Conservation (phyloP, 2,329 filamentous ascomycete species). For the Stemphylium vesicarium region DNA sequence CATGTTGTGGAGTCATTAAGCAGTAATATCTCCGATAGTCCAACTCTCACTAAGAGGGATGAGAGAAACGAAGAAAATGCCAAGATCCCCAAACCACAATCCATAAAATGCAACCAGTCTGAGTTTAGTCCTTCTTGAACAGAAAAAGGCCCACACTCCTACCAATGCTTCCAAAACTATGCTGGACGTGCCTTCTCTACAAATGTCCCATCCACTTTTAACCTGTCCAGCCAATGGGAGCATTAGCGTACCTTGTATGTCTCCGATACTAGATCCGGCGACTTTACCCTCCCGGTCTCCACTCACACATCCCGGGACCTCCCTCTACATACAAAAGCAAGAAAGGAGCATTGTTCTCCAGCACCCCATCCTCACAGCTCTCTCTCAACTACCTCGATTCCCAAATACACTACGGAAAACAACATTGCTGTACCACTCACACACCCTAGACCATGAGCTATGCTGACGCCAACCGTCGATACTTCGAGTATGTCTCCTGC, state of each 20-base stretch:
- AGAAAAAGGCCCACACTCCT: background rate
- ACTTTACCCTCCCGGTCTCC: slow-evolving; percentile 14
- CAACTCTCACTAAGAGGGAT: too few relatives aligned
- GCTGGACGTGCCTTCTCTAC: too few relatives aligned
- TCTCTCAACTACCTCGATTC: background rate
- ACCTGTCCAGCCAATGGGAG: slow-evolving; percentile 18
- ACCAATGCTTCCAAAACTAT: too few relatives aligned
- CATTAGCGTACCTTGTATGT: slow-evolving; percentile 15
- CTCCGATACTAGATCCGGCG: slow-evolving; percentile 24
- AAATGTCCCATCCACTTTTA: background rate
- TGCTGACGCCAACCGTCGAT: slow-evolving; percentile 46
- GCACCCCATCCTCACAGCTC: background rate
- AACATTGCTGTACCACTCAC: background rate
- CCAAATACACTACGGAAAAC: background rate
- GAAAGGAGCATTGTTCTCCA: background rate
- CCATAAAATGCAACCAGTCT: background rate
- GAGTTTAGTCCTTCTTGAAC: background rate
- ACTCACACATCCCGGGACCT: background rate
- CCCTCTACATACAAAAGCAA: background rate
- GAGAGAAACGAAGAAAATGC: too few relatives aligned
- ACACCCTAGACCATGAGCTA: slow-evolving; percentile 28
- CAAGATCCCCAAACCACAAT: background rate
- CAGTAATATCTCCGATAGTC: background rate
- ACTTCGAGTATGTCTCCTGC: slow-evolving; percentile 39
- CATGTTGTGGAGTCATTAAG: background rate